Evolutionary conservation across 305 asterid species (phyloP), one percentile per base, ranked within the genome.

Genomic region (Fraxinus ornus): DNA sequence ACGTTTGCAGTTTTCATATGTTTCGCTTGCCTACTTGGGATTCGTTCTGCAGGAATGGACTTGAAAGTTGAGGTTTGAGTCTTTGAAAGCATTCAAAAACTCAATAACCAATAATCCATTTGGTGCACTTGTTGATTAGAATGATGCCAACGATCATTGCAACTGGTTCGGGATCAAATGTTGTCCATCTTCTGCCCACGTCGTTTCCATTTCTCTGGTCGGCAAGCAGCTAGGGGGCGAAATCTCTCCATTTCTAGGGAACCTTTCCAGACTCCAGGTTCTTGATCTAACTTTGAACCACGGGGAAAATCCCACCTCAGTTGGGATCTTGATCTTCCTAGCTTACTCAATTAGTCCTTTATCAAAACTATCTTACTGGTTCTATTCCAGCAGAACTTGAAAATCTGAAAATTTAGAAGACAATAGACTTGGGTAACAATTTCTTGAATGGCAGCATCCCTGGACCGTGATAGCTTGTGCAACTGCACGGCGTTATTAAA

Each of bases 81-180:
- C 98, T 64, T 77, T 95, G 75, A 86, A 84, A 79, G 90, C 90
- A 28, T 91, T 95, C 94, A 93, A 89, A 81, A 78, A 35, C 76
- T 87, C 90, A 5, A 79, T 94, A 72, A 73, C 82, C 33, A 32
- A 30, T 12, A 95, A 95, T 84, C 93, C 98, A 2, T 33, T 75
- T 0, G 83, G 88, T 13, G 88, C 85, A 57, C 89, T 95, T 24
- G 81, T 76, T 26, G 91, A 86, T 79, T 95, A 97, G 98, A 90
- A 72, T 36, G 81, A 75, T 49, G 68, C 90, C 82, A 77, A 57
- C 57, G 92, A 83, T 47, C 92, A 91, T 83, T 94, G 98, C 88
- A 95, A 89, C 86, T 94, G 98, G 97, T 75, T 94, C 7, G 97
- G 98, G 32, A 86, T 95, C 13, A 60, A 83, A 0, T 94, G 98